Conservation (phyloP, 2,329 filamentous ascomycete species). For the Arthrobotrys pseudoclavata region DNA sequence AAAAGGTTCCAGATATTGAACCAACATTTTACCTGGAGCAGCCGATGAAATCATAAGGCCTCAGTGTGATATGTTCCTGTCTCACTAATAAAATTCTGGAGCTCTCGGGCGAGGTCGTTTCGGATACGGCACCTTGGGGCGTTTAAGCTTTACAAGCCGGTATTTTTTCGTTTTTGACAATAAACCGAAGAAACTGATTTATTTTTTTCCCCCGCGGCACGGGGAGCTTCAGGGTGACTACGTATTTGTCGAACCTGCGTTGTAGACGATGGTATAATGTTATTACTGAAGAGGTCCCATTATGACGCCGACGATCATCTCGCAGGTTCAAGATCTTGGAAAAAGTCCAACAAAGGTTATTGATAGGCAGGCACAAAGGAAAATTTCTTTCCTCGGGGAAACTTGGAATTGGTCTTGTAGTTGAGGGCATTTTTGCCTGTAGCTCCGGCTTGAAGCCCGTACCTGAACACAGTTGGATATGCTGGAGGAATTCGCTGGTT, state of each 20-base stretch:
- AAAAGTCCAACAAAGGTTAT: slow-evolving; percentile 20
- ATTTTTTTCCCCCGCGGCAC: slow-evolving; percentile 6
- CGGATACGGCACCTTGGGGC: slow-evolving; percentile 39
- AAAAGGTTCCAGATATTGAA: slow-evolving; percentile 42
- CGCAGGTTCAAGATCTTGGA: slow-evolving; percentile 24
- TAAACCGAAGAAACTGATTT: slow-evolving; percentile 4
- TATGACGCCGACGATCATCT: slow-evolving; percentile 46
- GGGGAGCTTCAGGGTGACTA: background rate
- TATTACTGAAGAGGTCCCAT: slow-evolving; percentile 20
- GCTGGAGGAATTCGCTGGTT: slow-evolving; percentile 59
- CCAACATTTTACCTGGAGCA: slow-evolving; percentile 28
- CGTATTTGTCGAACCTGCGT: slow-evolving; percentile 15
- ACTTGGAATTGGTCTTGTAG: slow-evolving; percentile 33
- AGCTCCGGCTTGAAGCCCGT: slow-evolving; percentile 43
- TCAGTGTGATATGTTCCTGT: slow-evolving; percentile 29
- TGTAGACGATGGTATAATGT: slow-evolving; percentile 39
- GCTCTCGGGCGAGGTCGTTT: slow-evolving; percentile 43
- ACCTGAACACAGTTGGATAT: slow-evolving; percentile 29
- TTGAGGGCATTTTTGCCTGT: slow-evolving; percentile 32
- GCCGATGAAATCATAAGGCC: slow-evolving; percentile 57
- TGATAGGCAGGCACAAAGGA: slow-evolving; percentile 10
- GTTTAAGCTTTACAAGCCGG: slow-evolving; percentile 41
- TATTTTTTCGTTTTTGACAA: slow-evolving; percentile 23
- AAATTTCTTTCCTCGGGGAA: slow-evolving; percentile 31
- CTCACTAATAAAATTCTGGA: slow-evolving; percentile 55